Evolutionary conservation across 257 asterid species (phyloP).

Genomic region (Verbena officinalis): DNA sequence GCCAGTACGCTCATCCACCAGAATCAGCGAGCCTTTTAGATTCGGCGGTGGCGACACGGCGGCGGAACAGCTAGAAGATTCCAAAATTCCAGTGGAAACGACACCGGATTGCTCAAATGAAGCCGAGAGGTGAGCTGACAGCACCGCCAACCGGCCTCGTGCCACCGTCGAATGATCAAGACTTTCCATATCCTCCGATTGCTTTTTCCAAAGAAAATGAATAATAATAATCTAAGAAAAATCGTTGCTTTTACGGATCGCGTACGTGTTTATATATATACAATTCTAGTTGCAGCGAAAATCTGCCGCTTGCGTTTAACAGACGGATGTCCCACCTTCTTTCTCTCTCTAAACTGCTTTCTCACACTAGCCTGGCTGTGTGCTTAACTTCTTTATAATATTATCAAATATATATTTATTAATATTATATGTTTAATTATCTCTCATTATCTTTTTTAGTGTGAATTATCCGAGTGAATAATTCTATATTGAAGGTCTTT

Average conservation of each 20-base stretch:
- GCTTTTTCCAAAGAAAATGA: background rate
- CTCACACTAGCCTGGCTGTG: background rate
- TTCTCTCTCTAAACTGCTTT: no score
- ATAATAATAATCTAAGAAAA: background rate
- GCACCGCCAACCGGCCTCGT: slow-evolving; percentile 81
- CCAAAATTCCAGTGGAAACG: slow-evolving; percentile 44
- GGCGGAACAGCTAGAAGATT: slow-evolving; percentile 57
- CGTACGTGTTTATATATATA: background rate
- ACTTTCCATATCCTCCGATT: slow-evolving; percentile 42
- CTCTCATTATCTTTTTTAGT: no score
- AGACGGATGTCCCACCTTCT: slow-evolving; percentile 1
- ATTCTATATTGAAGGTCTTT: no score
- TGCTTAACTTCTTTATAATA: background rate
- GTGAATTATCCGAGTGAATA: no score
- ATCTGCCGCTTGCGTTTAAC: background rate
- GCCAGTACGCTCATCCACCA: slow-evolving; percentile 86
- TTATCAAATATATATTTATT: no score
- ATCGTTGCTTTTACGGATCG: background rate
- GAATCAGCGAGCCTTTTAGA: slow-evolving; percentile 61
- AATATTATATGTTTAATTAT: no score
- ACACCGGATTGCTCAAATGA: slow-evolving; percentile 39
- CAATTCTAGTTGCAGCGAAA: background rate
- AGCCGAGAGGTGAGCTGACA: slow-evolving; percentile 83
- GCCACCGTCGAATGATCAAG: slow-evolving; percentile 64
- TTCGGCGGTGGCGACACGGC: slow-evolving; percentile 61